A percentile compares a stretch with the other conserved stretches of the same genome.
Evolutionary conservation across 2,329 filamentous ascomycete species (phyloP).

Genomic region (Penicillium digitatum): DNA sequence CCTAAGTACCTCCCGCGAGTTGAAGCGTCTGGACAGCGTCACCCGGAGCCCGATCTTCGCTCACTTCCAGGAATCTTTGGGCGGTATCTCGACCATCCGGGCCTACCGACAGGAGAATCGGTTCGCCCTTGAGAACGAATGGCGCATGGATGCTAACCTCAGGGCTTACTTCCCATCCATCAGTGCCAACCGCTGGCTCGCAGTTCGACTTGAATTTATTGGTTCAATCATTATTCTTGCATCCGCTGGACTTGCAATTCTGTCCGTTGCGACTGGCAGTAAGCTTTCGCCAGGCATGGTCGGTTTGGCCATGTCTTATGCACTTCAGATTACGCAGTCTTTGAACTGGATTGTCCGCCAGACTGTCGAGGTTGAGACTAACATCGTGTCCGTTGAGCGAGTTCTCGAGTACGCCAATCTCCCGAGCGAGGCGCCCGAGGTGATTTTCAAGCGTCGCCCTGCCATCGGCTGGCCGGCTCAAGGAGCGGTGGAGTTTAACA

Average conservation of each 20-base stretch:
- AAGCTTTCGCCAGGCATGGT: constrained; percentile 68
- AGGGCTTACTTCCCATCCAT: constrained; percentile 94
- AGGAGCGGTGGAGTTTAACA: constrained; percentile 83
- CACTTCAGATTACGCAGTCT: constrained; percentile 91
- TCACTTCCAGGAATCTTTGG: constrained; percentile 95
- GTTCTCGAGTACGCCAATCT: constrained; percentile 91
- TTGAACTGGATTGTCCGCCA: constrained; percentile 99
- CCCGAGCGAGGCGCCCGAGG: constrained; percentile 90
- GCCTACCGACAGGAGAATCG: constrained; percentile 85
- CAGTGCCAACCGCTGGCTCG: constrained; percentile 90
- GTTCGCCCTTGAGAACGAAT: constrained; percentile 92
- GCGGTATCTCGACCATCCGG: constrained; percentile 89
- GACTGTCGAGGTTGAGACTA: constrained; percentile 99
- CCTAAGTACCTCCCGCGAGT: constrained; percentile 87
- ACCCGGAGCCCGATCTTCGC: constrained; percentile 95
- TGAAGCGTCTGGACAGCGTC: constrained; percentile 93
- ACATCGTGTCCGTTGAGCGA: constrained; percentile 96
- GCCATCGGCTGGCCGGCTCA: constrained; percentile 87
- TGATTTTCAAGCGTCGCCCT: constrained; percentile 81
- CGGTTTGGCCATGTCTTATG: constrained; percentile 94
- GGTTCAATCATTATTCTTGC: constrained; percentile 89
- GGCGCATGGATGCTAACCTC: constrained; percentile 91
- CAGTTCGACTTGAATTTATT: constrained; percentile 90
- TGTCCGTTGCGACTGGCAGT: constrained; percentile 68
- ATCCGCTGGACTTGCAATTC: constrained; percentile 75